Base-by-base conservation (phyloP, 106 monocot species). In the Dioscorea alata region DNA sequence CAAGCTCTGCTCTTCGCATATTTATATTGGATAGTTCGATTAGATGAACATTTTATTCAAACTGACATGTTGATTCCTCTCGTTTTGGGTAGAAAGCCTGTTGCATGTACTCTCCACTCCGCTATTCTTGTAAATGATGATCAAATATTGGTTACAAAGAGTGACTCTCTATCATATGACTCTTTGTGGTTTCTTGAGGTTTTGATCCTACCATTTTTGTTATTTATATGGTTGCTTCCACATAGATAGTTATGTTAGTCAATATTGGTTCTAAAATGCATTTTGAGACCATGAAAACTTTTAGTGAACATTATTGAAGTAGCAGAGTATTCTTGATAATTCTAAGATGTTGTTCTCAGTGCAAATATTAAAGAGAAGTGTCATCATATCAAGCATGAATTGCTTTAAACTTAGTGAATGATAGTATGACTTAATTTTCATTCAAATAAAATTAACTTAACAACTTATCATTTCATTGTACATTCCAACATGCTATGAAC, bases 111-210 rank as follows among this genome's bases (percentile, higher is more conserved):
- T 63, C 83, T 79, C 4, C 82, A 86, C 66, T 84, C 80, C 2
- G 79, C 86, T 49, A 21, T 86, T 70, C 64, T 77, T 72, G 51
- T 84, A 9, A 77, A 78, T 57, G 69, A 80, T 19, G 81, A 82
- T 18, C 68, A 78, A 59, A 80, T 91, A 66, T 71, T 91, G 70
- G 71, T 95, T 69, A 48, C 91, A 49, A 84, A 80, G 42, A 69
- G 63, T 66, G 80, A 84, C 49, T 72, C 77, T 60, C 24, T 63
- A 8, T 33, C 68, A 33, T 73, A 80, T 67, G 88, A 91, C 20
- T 84, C 79, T 57, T 60, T 65, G 67, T 85, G 91, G 91, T 91
- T 95, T 73, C 82, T 95, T 49, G 95, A 95, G 95, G 95, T 95
- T 74, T 73, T 68, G 24, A 62, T 62, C 58, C 66, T 58, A 13